Evolutionary conservation across 164 flowering plant genomes (phyloP), one percentile per base, ranked within the genome.

Genomic region (Umbellularia californica): DNA sequence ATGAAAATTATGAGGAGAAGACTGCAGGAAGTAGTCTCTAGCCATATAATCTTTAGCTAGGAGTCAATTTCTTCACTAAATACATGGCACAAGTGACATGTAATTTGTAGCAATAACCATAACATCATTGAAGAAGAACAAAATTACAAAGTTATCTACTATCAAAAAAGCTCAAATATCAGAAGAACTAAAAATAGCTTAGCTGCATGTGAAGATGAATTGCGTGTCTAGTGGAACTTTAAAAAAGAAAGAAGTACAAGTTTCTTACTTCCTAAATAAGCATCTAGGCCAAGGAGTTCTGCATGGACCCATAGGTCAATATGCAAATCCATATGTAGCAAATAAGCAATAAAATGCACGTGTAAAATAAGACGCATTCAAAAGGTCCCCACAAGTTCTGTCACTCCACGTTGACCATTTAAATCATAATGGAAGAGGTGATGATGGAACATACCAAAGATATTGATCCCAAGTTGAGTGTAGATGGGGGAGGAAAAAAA

Each of bases 391-490:
- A 58, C 3, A n/a, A 3, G 62, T 58, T 58, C 62, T 17, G 30
- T 28, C 30, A 28, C 62, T 19, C 62, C 62, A 58, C 6, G 7
- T 58, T 17, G 62, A n/a, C n/a, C n/a, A 12, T 58, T 15, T 58
- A n/a, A 58, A 58, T n/a, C 62, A 58, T 58, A n/a, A 17, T 15
- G 30, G 25, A 25, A n/a, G 25, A 63, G 25, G 24, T 24, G 25
- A 22, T 12, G 27, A 64, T 3, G 7, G 64, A 58, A 22, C 90
- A 24, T 58, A 90, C 97, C 94, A 75, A 92, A 92, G 66, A 86
- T 79, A 73, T 88, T 83, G 23, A 89, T 82, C 27, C 93, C 92
- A n/a, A 92, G 84, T 51, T 82, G 86, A 20, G 72, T 77, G 76
- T 88, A 92, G 52, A 90, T 72, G 55, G 94, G 93, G 65, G 91